phyloP scores from a whole-genome alignment of 108 stramenopile species.

The Skeletonema tropicum region DNA sequence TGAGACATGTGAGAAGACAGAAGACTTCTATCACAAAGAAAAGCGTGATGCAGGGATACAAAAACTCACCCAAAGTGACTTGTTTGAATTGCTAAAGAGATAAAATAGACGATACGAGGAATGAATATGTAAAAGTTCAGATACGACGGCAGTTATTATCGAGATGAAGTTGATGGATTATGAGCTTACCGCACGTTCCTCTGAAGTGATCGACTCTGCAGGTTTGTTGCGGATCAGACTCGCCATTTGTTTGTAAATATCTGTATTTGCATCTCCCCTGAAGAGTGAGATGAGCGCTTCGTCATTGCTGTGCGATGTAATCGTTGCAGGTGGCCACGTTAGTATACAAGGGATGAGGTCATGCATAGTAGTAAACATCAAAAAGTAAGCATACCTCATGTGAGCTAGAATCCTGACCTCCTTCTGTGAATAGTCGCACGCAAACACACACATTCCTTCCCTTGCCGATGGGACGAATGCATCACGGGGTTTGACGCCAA shows the following conservation, averaged over 20 bases:
- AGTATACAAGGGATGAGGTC: not conserved
- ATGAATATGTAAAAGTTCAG: not conserved
- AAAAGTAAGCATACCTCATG: slow-evolving; percentile 21
- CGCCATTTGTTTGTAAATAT: slow-evolving; percentile 67
- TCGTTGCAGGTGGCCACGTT: not conserved
- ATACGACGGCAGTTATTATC: not conserved
- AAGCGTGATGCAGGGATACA: too few relatives aligned
- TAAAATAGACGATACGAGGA: not conserved
- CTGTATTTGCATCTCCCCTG: slow-evolving; percentile 22
- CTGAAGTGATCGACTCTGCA: slow-evolving; percentile 32
- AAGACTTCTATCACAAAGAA: too few relatives aligned
- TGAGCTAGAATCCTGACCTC: slow-evolving; percentile 73
- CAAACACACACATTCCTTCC: slow-evolving; percentile 38
- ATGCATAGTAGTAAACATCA: not conserved
- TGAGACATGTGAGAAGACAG: too few relatives aligned
- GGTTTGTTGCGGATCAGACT: slow-evolving; percentile 45
- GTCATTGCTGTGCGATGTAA: slow-evolving; percentile 20
- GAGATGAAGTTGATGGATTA: not conserved
- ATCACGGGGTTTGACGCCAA: slow-evolving; percentile 45
- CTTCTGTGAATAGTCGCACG: slow-evolving; percentile 67
- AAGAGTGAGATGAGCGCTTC: slow-evolving; percentile 51
- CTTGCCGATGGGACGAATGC: slow-evolving; percentile 36
- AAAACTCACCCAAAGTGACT: slow-evolving; percentile 35
- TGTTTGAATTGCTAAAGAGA: slow-evolving; percentile 49
- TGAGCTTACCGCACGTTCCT: slow-evolving; percentile 38